These are phyloP conservation scores for Yamadazyma atlantica DNA, from an alignment of 1,139 yeast species.

Conservation along the genomic window DNA sequence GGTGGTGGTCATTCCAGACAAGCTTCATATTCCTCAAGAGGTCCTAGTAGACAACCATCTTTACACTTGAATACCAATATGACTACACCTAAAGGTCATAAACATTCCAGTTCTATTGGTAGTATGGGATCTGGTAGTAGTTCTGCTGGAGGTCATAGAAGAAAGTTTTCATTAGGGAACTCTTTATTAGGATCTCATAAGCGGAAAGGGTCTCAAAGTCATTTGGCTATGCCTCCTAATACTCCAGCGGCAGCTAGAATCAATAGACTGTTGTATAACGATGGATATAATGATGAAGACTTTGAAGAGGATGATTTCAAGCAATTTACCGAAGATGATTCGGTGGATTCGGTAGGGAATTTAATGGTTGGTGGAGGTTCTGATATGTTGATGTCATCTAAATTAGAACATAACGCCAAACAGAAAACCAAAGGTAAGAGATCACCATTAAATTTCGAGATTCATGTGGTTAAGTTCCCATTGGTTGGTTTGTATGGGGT, in stretches of 20 bases:
- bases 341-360: conserved; percentile 61
- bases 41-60: conserved; percentile 42
- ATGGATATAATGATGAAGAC: conserved; percentile 31
- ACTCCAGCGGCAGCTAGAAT: conserved; percentile 52
- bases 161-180: conserved; percentile 65
- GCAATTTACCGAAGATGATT: conserved; percentile 47
- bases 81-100: conserved; percentile 19
- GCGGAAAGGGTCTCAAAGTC: conserved; percentile 47
- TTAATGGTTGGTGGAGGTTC: conserved; percentile 53
- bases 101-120: conserved; percentile 22
- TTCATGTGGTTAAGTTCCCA: conserved; percentile 90
- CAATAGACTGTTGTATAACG: conserved; percentile 40
- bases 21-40: conserved; percentile 10
- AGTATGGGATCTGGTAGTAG: conserved; percentile 19
- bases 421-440: conserved; percentile 19
- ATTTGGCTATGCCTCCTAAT: conserved; percentile 43
- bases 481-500: conserved; percentile 89
- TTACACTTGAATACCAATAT: conserved; percentile 30
- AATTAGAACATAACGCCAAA: conserved; percentile 46
- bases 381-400: conserved; percentile 64
- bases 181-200: conserved; percentile 46
- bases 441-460: conserved; percentile 80
- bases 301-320: conserved; percentile 25
- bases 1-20: conserved; percentile 2
- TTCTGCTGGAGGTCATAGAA: conserved; percentile 42